phyloP scores from a whole-genome alignment of 2,329 filamentous ascomycete genomes.

The Hypoxylon sp. region DNA sequence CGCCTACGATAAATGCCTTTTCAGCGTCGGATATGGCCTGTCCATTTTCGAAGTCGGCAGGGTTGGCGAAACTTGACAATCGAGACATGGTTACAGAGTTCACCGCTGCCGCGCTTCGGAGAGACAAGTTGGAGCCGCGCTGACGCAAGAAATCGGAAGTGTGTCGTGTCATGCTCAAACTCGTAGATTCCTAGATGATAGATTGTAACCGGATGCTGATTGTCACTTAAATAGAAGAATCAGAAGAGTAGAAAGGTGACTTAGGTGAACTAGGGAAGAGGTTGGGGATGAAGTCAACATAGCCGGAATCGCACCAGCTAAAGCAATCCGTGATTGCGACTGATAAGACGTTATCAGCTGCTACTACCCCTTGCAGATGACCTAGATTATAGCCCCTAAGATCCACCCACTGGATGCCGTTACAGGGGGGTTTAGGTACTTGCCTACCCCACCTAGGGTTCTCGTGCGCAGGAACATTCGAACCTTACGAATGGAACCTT shows the following conservation, averaged over 20 bases:
- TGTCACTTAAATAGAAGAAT: constrained; percentile 11
- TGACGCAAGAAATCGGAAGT: constrained; percentile 62
- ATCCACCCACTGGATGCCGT: constrained; percentile 2
- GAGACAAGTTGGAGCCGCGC: constrained; percentile 62
- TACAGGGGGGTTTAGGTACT: constrained; percentile 13
- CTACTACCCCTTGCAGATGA: constrained; percentile 31
- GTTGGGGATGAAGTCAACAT: constrained; percentile 32
- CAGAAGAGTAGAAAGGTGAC: constrained; percentile 2
- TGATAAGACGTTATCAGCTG: constrained; percentile 43
- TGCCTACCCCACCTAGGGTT: constrained; percentile 4
- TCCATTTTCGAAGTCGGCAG: constrained; percentile 47
- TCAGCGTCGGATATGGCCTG: constrained; percentile 46
- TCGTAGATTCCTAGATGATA: constrained; percentile 4
- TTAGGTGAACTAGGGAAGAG: constrained; percentile 20
- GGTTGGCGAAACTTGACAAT: constrained; percentile 53
- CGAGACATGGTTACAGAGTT: constrained; percentile 48
- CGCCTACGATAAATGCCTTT: constrained; percentile 51
- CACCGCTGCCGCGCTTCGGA: constrained; percentile 59
- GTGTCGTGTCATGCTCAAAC: constrained; percentile 61
- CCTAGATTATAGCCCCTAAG: constrained; percentile 16
- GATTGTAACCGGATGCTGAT: background rate
- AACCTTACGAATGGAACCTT: no score
- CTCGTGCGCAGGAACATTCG: background rate
- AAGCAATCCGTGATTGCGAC: constrained; percentile 18
- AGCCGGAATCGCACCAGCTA: constrained; percentile 29